phyloP scores from a whole-genome alignment of 2,329 filamentous ascomycete genomes.

The Diaporthe aspalathi region DNA sequence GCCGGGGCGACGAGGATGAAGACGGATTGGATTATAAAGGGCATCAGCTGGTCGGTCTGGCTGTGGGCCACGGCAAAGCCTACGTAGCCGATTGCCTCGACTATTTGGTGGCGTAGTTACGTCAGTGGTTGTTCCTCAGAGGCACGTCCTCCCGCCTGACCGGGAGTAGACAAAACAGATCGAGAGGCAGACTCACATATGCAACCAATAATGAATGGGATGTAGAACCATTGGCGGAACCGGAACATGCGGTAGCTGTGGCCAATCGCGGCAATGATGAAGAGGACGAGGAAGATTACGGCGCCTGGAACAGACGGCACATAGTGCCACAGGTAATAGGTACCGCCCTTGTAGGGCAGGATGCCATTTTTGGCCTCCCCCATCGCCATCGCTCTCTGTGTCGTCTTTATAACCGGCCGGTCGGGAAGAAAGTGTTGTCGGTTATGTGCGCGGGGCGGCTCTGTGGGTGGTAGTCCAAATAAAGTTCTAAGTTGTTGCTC shows the following conservation, averaged over 20 bases:
- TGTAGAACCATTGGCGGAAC: slow-evolving; percentile 62
- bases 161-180: no score
- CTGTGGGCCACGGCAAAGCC: slow-evolving; percentile 47
- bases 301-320: slow-evolving; percentile 57
- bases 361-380: slow-evolving; percentile 45
- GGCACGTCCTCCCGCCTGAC: not conserved
- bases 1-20: slow-evolving; percentile 60
- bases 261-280: slow-evolving; percentile 50
- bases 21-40: slow-evolving; percentile 56
- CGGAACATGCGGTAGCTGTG: slow-evolving; percentile 57
- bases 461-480: not conserved
- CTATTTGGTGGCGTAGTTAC: slow-evolving; percentile 41
- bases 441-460: not conserved
- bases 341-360: slow-evolving; percentile 44
- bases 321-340: slow-evolving; percentile 52
- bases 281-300: slow-evolving; percentile 57
- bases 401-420: not conserved
- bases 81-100: slow-evolving; percentile 58
- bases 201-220: slow-evolving; percentile 60
- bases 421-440: not conserved
- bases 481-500: not conserved
- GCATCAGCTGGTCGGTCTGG: slow-evolving; percentile 48
- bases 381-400: not conserved
- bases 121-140: not conserved
- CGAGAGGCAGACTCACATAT: slow-evolving; percentile 53